phyloP scores from a whole-genome alignment of 1,284 basidiomycete genomes.

The Trichosporon sp. region DNA sequence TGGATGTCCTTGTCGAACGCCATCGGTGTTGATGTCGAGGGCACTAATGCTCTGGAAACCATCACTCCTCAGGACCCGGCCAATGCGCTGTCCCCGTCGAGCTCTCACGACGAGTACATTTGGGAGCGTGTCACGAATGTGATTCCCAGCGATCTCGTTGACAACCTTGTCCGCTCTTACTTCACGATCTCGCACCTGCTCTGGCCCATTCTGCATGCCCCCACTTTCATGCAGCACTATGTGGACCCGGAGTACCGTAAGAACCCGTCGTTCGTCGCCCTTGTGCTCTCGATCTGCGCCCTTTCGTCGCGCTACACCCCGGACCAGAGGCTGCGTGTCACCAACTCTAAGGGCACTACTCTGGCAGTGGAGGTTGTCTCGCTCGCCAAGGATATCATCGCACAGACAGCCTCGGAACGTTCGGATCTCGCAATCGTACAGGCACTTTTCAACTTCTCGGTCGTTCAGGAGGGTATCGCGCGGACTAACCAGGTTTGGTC shows the following conservation, averaged over 20 bases:
- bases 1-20: constrained; percentile 34
- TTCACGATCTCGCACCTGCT: constrained; percentile 34
- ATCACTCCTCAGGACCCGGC: neutral
- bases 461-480: constrained; percentile 32
- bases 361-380: constrained; percentile 19
- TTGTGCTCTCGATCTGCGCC: constrained; percentile 30
- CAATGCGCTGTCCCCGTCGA: constrained; percentile 14
- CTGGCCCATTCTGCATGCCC: constrained; percentile 35
- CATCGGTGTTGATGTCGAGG: constrained; percentile 26
- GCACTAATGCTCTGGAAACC: constrained; percentile 6
- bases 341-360: constrained; percentile 9
- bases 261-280: constrained; percentile 31
- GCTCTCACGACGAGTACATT: constrained; percentile 17
- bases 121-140: constrained; percentile 26
- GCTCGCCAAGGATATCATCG: constrained; percentile 20
- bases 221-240: constrained; percentile 30
- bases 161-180: constrained; percentile 29
- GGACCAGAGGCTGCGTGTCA: constrained; percentile 19
- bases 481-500: constrained; percentile 26
- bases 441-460: constrained; percentile 32
- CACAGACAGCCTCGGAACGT: constrained; percentile 21
- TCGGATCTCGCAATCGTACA: constrained; percentile 30
- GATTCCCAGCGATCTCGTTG: constrained; percentile 24
- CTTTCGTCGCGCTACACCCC: constrained; percentile 32
- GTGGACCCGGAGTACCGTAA: constrained; percentile 19